Evolutionary conservation across 306 rosid genomes (phyloP), one percentile per base, ranked within the genome.

Genomic region (Nissolia schottii): DNA sequence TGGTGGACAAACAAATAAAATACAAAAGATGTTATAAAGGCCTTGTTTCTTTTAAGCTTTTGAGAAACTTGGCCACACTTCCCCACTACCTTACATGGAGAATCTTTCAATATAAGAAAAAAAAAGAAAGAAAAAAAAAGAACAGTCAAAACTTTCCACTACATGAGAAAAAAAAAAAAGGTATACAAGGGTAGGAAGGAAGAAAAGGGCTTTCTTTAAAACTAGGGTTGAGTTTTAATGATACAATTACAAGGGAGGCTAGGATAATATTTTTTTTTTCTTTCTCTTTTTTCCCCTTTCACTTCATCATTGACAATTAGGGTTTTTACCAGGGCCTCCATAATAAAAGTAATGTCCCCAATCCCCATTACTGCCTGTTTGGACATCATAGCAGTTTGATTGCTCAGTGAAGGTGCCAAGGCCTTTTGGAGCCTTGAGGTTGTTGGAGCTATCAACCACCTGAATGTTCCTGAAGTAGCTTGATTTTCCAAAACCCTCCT

Each of bases 341-440:
- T 89, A 95, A 87, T 95, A 95, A 67, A 95, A 95, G 96, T 66
- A 95, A 76, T 89, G 99, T 1, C 99, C 99, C 99, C 99, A 95
- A 64, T 91, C 96, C 29, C 95, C 92, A 83, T 91, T 95, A 31
- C 84, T 89, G 5, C 97, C 97, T 13, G 88, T 89, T 84, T 89
- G 93, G n/a, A 95, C 99, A 87, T 91, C 96, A 78, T 95, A 95
- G 74, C 99, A 95, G 77, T 89, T 90, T 45, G 97, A 86, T 54
- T 86, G 83, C 80, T 95, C 96, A 5, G 97, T 95, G 86, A 84
- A 95, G 32, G 96, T 89, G 71, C 97, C 99, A 61, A 91, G 57
- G 8, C 84, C 85, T 80, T 85, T 91, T 16, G 99, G 99, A 14
- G 92, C 90, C 71, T 89, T 95, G 71, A 95, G 99, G 77, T 91